Evolutionary conservation across 1,284 basidiomycete genomes (phyloP), one percentile per base, ranked within the genome.

Genomic region (Tausonia pullulans): DNA sequence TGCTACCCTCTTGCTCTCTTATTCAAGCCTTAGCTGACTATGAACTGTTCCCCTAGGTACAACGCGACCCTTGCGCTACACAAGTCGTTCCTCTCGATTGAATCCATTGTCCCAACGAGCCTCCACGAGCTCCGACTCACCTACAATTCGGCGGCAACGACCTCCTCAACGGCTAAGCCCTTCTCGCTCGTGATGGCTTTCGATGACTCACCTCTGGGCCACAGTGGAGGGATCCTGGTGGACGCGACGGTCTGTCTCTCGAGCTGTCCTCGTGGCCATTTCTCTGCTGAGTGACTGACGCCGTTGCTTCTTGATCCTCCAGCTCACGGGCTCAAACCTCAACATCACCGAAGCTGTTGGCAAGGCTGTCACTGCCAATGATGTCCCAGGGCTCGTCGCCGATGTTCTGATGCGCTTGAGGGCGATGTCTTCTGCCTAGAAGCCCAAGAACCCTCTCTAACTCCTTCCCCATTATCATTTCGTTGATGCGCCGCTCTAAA

Each of bases 41-140:
- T 40, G 11, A 53, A 10, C 11, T 41, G 13, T 61, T 8, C 45
- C 40, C n/a, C 14, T 10, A 65, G 64, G 64, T 63, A 60, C 51
- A 48, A 57, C 10, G 16, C 65, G 8, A 58, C 53, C 4, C 52
- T 66, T 4, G 10, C 39, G 5, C 48, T 61, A 11, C 61, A 66
- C 41, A 62, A 60, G 27, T 46, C 57, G 13, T 63, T 63, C 16
- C 56, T 62, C 40, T 81, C 81, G 39, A 81, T 90, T 66, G 78
- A 82, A 60, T 81, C 83, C 3, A 82, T 81, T 11, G 79, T 82
- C 45, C 78, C 81, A 0, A 79, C 81, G 14, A 84, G 87, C 1
- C 85, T 88, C 67, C 87, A 88, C 72, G 86, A 89, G 72, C 78
- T 90, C 40, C 81, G 82, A 53, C 78, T 91, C 53, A 82, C 82